A percentile compares a stretch with the other conserved stretches of the same genome.
Evolutionary conservation across 352 stramenopile species (phyloP).

Genomic region (Aphanomyces cochlioides): DNA sequence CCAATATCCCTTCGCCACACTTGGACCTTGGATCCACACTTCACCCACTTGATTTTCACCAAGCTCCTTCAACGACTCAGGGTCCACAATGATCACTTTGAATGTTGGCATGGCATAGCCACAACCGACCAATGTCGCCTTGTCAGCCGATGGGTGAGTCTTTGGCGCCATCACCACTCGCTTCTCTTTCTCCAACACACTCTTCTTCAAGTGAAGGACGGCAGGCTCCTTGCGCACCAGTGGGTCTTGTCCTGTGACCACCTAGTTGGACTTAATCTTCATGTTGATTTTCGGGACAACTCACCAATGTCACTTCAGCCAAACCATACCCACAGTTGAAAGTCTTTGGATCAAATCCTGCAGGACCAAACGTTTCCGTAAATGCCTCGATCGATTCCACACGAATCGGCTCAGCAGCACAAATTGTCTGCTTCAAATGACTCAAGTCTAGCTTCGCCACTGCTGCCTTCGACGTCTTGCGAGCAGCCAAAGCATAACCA

Average conservation of each 20-base stretch:
- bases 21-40: constrained; percentile 90
- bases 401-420: constrained; percentile 74
- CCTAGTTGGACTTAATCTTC: background rate
- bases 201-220: constrained; percentile 65
- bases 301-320: constrained; percentile 71
- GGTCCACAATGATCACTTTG: constrained; percentile 59
- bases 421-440: constrained; percentile 70
- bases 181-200: constrained; percentile 51
- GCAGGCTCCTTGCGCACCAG: constrained; percentile 47
- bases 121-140: constrained; percentile 71
- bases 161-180: constrained; percentile 43
- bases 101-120: constrained; percentile 77
- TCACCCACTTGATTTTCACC: constrained; percentile 77
- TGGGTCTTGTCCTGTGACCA: constrained; percentile 68
- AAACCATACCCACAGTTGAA: constrained; percentile 82
- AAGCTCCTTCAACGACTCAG: constrained; percentile 47
- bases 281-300: background rate
- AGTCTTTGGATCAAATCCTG: constrained; percentile 61
- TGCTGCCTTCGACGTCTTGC: constrained; percentile 70
- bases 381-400: constrained; percentile 73
- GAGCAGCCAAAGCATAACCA: constrained; percentile 63
- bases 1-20: constrained; percentile 68
- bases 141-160: constrained; percentile 14
- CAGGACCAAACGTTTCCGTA: constrained; percentile 52
- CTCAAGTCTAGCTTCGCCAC: constrained; percentile 57